Conservation (phyloP, 2,329 filamentous ascomycete genomes). For the Dactylonectria estremocensis region DNA sequence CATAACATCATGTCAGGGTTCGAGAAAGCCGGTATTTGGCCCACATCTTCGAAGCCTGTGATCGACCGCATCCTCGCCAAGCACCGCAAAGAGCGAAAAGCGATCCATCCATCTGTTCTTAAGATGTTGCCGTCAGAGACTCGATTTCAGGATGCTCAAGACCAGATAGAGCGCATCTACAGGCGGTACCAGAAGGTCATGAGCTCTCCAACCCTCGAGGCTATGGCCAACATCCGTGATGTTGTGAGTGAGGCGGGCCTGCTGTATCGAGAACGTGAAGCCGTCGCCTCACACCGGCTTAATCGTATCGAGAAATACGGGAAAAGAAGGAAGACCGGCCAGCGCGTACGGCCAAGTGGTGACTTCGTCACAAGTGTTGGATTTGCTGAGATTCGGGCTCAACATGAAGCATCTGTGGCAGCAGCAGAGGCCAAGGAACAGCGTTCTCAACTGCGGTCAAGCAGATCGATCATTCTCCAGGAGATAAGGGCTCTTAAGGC, state of each 20-base stretch:
- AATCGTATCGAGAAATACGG: constrained; percentile 6
- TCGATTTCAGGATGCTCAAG: no score
- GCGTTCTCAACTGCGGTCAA: background rate
- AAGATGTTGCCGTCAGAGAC: background rate
- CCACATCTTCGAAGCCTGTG: background rate
- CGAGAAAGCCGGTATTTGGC: constrained; percentile 6
- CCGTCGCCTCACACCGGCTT: background rate
- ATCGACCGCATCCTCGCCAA: constrained; percentile 2
- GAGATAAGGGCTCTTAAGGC: background rate
- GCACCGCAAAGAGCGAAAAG: background rate
- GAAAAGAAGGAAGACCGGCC: background rate
- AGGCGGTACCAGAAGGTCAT: background rate
- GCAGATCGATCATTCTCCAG: background rate
- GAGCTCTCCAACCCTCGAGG: constrained; percentile 6
- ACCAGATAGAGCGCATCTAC: no score
- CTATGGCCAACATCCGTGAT: constrained; percentile 1
- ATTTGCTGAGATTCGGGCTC: background rate
- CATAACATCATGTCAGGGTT: constrained; percentile 6
- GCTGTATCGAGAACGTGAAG: background rate
- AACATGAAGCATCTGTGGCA: background rate
- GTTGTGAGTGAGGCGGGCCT: background rate
- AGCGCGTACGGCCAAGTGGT: constrained; percentile 1
- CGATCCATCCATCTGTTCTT: background rate
- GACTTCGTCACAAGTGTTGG: constrained; percentile 7
- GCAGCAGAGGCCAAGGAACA: background rate